Base-by-base conservation (phyloP, 2,329 filamentous ascomycete genomes). In the Didymella segeticola region DNA sequence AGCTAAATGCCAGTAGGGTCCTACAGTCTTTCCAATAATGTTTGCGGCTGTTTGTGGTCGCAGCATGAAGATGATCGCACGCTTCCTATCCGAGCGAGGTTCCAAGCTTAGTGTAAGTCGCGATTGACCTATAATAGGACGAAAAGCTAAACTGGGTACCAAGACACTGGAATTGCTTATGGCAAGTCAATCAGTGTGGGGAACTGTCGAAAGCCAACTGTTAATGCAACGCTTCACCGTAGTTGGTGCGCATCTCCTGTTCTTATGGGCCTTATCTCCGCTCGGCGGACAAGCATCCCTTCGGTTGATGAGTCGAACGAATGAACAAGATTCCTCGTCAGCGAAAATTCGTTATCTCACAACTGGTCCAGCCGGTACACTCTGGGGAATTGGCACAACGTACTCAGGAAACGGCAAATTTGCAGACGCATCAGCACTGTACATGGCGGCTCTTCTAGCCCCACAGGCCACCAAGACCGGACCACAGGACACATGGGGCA, bases 101-200 rank as follows among this genome's bases (percentile, higher is more conserved):
- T 39, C 69, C 0, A 71, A 64, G 11, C 33, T 76, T 0, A 66
- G 70, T 26, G 68, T 72, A 58, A 37, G 68, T 58, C 2, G 8
- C 6, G 4, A 4, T 19, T 15, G 4, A 1, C n/a, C n/a, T n/a
- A n/a, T n/a, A n/a, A n/a, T n/a, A n/a, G n/a, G n/a, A n/a, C n/a
- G n/a, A n/a, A n/a, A n/a, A n/a, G n/a, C n/a, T n/a, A n/a, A n/a
- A n/a, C n/a, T n/a, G n/a, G n/a, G n/a, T n/a, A n/a, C n/a, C n/a
- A n/a, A 73, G 71, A 73, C 63, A 4, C 48, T 75, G 0, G 73
- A 75, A 34, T 43, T 73, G 0, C 60, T 75, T 0, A 70, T 74
- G 63, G 72, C 70, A 0, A 74, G 73, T 15, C 73, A 74, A 19
- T 73, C 72, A 0, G 70, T 76, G 0, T 75, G 71, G 70, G 71